Evolutionary conservation across 495 filamentous ascomycete genomes (phyloP).

Genomic region (Filosporella fistucella): DNA sequence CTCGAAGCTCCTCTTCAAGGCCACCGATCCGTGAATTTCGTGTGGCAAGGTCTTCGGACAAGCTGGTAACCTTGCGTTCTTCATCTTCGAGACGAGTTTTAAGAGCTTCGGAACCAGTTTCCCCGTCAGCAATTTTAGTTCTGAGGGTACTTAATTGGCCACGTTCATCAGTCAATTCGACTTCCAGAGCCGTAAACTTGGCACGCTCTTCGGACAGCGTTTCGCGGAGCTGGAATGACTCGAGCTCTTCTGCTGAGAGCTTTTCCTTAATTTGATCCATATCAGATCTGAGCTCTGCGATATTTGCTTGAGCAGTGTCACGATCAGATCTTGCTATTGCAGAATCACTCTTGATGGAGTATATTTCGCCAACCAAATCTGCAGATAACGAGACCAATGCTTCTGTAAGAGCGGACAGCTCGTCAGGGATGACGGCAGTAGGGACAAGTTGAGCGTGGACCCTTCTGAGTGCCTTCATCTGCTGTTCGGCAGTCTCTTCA

Average conservation of each 20-base stretch:
- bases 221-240: slow-evolving; percentile 39
- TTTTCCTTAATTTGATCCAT: slow-evolving; percentile 40
- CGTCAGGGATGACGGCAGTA: slow-evolving; percentile 47
- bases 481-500: slow-evolving; percentile 32
- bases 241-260: slow-evolving; percentile 38
- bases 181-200: slow-evolving; percentile 49
- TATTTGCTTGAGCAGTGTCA: slow-evolving; percentile 31
- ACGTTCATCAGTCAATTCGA: slow-evolving; percentile 63
- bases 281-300: slow-evolving; percentile 34
- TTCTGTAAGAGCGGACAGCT: slow-evolving; percentile 55
- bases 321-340: slow-evolving; percentile 39
- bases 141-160: slow-evolving; percentile 60
- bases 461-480: slow-evolving; percentile 54
- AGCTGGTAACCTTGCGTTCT: slow-evolving; percentile 53
- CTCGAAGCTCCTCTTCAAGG: slow-evolving; percentile 62
- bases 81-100: slow-evolving; percentile 66
- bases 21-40: slow-evolving; percentile 59
- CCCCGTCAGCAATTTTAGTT: slow-evolving; percentile 66
- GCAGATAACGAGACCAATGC: slow-evolving; percentile 58
- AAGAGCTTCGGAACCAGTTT: slow-evolving; percentile 73
- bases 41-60: slow-evolving; percentile 63
- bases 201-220: slow-evolving; percentile 52
- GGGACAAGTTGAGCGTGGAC: slow-evolving; percentile 59
- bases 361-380: slow-evolving; percentile 42
- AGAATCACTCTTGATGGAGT: slow-evolving; percentile 37